phyloP scores from a whole-genome alignment of 2,329 filamentous ascomycete genomes.

The Beauveria scarabaeidicola region DNA sequence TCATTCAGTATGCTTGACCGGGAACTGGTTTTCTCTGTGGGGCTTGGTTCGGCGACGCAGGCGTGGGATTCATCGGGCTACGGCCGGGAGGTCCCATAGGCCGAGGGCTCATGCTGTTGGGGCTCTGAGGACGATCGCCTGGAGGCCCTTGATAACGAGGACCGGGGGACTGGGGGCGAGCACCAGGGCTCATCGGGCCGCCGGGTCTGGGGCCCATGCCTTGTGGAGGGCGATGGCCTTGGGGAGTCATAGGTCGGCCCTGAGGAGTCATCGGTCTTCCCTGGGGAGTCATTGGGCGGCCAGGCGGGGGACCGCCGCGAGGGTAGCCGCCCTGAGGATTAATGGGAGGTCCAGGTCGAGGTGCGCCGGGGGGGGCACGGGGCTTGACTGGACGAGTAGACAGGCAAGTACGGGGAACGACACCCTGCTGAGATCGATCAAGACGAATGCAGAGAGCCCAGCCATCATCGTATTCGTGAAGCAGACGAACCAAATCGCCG shows the following conservation, averaged over 20 bases:
- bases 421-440: slow-evolving; percentile 85
- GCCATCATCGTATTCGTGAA: slow-evolving; percentile 96
- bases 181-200: slow-evolving; percentile 1
- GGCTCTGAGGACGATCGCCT: slow-evolving; percentile 31
- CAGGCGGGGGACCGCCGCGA: slow-evolving; percentile 20
- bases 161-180: slow-evolving; percentile 23
- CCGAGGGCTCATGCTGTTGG: slow-evolving; percentile 29
- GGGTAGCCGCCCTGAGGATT: slow-evolving; percentile 29
- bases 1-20: slow-evolving; percentile 39
- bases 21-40: slow-evolving; percentile 43
- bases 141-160: slow-evolving; percentile 24
- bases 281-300: slow-evolving; percentile 12
- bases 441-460: slow-evolving; percentile 93
- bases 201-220: slow-evolving; percentile 13
- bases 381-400: slow-evolving; percentile 89
- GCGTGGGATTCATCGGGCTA: slow-evolving; percentile 35
- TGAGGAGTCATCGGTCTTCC: slow-evolving; percentile 34
- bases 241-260: slow-evolving; percentile 23
- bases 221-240: slow-evolving; percentile 33
- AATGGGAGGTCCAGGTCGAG: slow-evolving; percentile 44
- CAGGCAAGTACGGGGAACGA: slow-evolving; percentile 86
- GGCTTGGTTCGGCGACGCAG: slow-evolving; percentile 24
- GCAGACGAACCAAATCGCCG: slow-evolving; percentile 76
- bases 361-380: slow-evolving; percentile 47
- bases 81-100: slow-evolving; percentile 36